Evolutionary conservation across 768 basidiomycete genomes (phyloP).

Genomic region (Kwoniella mangroviensis): DNA sequence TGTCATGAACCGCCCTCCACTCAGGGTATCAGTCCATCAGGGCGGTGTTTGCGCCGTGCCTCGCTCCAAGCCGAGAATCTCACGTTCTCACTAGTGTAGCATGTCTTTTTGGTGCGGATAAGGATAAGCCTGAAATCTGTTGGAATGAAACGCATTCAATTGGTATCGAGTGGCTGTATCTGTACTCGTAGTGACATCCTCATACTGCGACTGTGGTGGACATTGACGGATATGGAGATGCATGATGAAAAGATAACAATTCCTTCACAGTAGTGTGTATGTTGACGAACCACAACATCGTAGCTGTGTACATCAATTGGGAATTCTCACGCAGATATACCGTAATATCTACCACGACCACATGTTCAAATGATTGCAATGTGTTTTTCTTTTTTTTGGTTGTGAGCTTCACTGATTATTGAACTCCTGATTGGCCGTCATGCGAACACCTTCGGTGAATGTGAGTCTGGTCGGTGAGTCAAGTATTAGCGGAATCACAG

Average conservation of each 20-base stretch:
- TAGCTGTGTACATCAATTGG: no score
- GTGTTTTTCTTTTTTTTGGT: no score
- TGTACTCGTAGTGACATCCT: neutral
- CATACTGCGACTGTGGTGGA: neutral
- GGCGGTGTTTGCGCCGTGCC: constrained; percentile 8
- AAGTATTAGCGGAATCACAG: no score
- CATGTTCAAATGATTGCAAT: no score
- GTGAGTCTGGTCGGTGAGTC: no score
- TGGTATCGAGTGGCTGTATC: neutral
- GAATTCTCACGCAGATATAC: neutral
- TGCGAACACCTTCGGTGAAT: no score
- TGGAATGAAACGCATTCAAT: neutral
- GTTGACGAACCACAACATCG: no score
- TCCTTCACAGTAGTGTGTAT: no score
- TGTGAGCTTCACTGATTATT: no score
- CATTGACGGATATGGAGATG: no score
- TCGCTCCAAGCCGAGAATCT: neutral
- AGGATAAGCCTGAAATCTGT: neutral
- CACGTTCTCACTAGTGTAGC: neutral
- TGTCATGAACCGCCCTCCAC: constrained; percentile 5
- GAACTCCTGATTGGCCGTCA: no score
- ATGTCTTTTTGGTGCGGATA: neutral
- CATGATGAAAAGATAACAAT: no score
- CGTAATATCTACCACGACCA: neutral
- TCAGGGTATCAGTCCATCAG: constrained; percentile 4